phyloP scores from a whole-genome alignment of 306 rosid species.

The Luffa aegyptiaca region DNA sequence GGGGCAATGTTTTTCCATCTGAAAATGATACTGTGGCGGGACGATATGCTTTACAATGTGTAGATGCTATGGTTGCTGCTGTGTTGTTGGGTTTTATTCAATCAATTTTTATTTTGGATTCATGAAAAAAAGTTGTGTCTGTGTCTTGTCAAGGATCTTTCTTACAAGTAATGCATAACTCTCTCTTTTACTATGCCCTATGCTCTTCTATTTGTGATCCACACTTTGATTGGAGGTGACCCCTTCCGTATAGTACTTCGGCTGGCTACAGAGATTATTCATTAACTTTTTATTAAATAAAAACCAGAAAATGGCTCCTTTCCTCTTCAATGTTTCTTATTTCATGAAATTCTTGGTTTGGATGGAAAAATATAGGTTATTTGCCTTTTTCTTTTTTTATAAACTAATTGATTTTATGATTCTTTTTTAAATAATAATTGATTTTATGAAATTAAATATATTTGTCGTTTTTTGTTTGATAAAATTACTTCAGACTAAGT shows the following conservation, averaged over 20 bases:
- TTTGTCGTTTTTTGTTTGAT: background rate
- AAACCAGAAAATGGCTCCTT: background rate
- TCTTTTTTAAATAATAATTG: background rate
- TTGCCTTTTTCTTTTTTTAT: too few relatives aligned
- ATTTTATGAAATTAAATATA: background rate
- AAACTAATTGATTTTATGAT: background rate
- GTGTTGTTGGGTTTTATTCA: background rate
- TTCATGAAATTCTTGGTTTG: background rate
- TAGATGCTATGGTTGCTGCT: conserved; percentile 7
- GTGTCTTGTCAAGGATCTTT: conserved; percentile 8
- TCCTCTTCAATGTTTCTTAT: background rate
- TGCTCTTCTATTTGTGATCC: background rate
- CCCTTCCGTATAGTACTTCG: background rate
- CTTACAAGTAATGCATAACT: conserved; percentile 1
- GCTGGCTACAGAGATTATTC: background rate
- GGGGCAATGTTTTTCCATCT: conserved; percentile 5
- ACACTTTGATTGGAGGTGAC: background rate
- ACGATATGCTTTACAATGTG: conserved; percentile 3
- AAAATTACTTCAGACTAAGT: background rate
- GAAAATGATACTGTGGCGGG: background rate
- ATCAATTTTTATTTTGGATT: background rate
- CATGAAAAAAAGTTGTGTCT: background rate
- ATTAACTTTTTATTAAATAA: background rate
- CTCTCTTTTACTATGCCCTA: background rate
- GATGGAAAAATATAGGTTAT: too few relatives aligned